Conservation (phyloP, 306 rosid species). For the Phaseolus lunatus region DNA sequence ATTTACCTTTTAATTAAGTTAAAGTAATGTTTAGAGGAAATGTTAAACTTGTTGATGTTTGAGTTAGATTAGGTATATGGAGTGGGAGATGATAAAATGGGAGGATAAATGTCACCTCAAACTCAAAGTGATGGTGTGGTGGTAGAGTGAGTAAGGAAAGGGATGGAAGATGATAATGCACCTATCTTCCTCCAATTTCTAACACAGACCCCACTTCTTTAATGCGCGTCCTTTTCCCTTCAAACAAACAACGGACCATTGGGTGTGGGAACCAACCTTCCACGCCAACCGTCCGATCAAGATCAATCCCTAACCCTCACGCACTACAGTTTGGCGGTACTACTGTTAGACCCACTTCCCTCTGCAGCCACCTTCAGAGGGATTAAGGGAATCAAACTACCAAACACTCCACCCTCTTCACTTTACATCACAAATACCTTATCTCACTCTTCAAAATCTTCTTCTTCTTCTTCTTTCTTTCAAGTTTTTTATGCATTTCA, state of each 20-base stretch:
- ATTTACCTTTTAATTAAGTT: too few species aligned
- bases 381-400: too few species aligned
- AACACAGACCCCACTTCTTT: slow-evolving; percentile 60
- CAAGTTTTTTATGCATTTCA: too few species aligned
- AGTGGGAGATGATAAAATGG: slow-evolving; percentile 15
- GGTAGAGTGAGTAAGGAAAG: slow-evolving; percentile 48
- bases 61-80: not conserved
- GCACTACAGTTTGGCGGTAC: too few species aligned
- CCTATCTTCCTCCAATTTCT: slow-evolving; percentile 40
- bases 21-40: too few species aligned
- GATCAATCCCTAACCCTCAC: too few species aligned
- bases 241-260: not conserved
- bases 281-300: too few species aligned
- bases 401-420: not conserved
- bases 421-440: slow-evolving; percentile 9
- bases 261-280: too few species aligned
- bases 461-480: too few species aligned
- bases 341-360: not conserved
- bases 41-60: too few species aligned
- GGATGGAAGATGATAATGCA: slow-evolving; percentile 58
- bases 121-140: slow-evolving; percentile 19
- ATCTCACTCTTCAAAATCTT: too few species aligned
- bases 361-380: too few species aligned
- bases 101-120: slow-evolving; percentile 68
- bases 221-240: slow-evolving; percentile 63